Conservation (phyloP, 352 stramenopile genomes). For the Phytophthora idaei region DNA sequence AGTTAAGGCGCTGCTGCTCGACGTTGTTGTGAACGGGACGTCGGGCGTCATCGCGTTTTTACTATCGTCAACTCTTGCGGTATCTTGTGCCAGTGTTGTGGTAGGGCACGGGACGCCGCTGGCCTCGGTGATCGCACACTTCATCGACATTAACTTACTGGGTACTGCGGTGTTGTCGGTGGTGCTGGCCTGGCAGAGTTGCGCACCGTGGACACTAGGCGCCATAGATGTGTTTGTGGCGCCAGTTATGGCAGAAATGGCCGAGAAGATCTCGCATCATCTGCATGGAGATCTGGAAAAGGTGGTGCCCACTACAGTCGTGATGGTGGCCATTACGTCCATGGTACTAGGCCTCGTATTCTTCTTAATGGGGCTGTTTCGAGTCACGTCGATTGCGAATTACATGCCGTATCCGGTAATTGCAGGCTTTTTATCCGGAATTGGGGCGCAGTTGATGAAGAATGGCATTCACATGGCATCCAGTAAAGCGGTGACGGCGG, state of each 20-base stretch:
- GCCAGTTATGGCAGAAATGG: conserved; percentile 79
- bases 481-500: conserved; percentile 49
- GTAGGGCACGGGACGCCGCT: conserved; percentile 73
- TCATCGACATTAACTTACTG: conserved; percentile 87
- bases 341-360: conserved; percentile 67
- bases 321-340: conserved; percentile 78
- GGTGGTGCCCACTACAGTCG: conserved; percentile 69
- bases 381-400: conserved; percentile 80
- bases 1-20: conserved; percentile 28
- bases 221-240: conserved; percentile 84
- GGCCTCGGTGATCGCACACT: conserved; percentile 64
- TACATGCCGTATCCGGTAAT: conserved; percentile 89
- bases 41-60: conserved; percentile 82
- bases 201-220: conserved; percentile 74
- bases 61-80: conserved; percentile 75
- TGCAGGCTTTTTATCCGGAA: conserved; percentile 80
- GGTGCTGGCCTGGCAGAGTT: conserved; percentile 76
- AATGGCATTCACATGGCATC: conserved; percentile 85
- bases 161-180: conserved; percentile 73
- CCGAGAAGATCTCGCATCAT: conserved; percentile 62
- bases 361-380: conserved; percentile 69
- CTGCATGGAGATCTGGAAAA: conserved; percentile 65
- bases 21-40: conserved; percentile 68
- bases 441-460: conserved; percentile 77
- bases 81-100: conserved; percentile 81